Base-by-base conservation (phyloP, 164 flowering plant species). In the Echeveria elegans region DNA sequence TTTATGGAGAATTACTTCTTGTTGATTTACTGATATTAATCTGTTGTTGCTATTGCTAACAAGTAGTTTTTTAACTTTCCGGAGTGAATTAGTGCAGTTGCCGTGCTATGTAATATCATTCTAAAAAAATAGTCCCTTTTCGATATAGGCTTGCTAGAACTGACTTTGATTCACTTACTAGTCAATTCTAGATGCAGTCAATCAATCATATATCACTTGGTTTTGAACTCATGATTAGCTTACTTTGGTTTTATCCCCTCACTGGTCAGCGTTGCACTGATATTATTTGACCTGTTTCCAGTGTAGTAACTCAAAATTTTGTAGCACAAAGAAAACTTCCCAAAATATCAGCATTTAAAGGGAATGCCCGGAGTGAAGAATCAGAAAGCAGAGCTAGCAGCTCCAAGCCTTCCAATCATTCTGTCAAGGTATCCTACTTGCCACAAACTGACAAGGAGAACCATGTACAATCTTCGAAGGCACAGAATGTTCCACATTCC, bases 321-420 rank as follows among this genome's bases (percentile, higher is more conserved):
- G 5, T 28, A 11, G 31, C n/a, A 12, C 24, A 9, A 16, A 36
- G 29, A 21, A 63, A 34, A n/a, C 6, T 12, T 6, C 6, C 29
- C 12, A 36, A 40, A 36, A 32, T 63, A 10, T 63, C 66, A 28
- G 66, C 66, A 19, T 63, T 36, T 40, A 34, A 63, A 63, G 26
- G 66, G 6, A 24, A 23, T 63, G 24, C 18, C 26, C 66, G 38
- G 43, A 6, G 14, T 32, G 65, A 63, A 7, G 66, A 21, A n/a
- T 32, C 66, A 28, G 66, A 63, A n/a, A 36, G 31, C 29, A n/a
- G 43, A 63, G 66, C 66, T 32, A 63, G 29, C 45, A 34, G 45
- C 29, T 36, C 66, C 7, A 63, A 63, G 66, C 26, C 47, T 8
- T 36, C 45, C 41, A 37, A 26, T 12, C 47, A 43, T 43, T 43